Percentiles rank a stretch among this genome's conserved stretches.
Evolutionary conservation across 768 basidiomycete genomes (phyloP).

Genomic region (Tylopilus sp.): DNA sequence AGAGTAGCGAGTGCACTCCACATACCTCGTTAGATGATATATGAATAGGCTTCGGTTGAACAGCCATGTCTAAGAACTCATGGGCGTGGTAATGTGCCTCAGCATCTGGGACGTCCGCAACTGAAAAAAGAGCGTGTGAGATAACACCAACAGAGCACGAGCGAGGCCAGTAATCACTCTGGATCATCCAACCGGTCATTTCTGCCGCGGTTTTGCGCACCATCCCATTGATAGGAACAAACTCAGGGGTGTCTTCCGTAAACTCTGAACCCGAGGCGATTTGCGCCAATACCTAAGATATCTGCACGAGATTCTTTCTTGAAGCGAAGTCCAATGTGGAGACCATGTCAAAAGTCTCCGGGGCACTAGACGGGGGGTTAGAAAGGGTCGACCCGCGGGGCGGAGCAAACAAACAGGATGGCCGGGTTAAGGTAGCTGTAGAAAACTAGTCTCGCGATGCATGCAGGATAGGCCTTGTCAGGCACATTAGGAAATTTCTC

Average conservation of each 20-base stretch:
- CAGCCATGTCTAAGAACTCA: conserved; percentile 92
- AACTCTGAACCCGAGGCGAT: conserved; percentile 79
- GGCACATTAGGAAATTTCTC: conserved; percentile 71
- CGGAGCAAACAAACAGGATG: conserved; percentile 65
- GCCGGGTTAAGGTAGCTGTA: conserved; percentile 91
- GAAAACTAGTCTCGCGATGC: conserved; percentile 79
- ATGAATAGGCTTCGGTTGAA: conserved; percentile 92
- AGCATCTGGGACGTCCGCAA: conserved; percentile 87
- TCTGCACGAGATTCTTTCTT: conserved; percentile 84
- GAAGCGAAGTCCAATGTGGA: conserved; percentile 68
- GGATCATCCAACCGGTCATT: conserved; percentile 78
- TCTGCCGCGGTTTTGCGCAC: conserved; percentile 65
- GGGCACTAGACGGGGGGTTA: conserved; percentile 49
- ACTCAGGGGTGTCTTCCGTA: conserved; percentile 68
- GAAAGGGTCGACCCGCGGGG: conserved; percentile 12
- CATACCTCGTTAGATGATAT: conserved; percentile 98
- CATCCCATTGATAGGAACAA: conserved; percentile 85
- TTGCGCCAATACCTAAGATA: conserved; percentile 85
- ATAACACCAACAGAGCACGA: background rate
- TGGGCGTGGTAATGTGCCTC: conserved; percentile 91
- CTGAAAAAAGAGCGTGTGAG: conserved; percentile 37
- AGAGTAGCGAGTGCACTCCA: conserved; percentile 75
- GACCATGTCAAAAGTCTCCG: conserved; percentile 90
- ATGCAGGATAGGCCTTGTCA: conserved; percentile 67
- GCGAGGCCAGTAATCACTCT: conserved; percentile 47